Base-by-base conservation (phyloP, 2,329 filamentous ascomycete species). In the Aspergillus pseudoglaucus region DNA sequence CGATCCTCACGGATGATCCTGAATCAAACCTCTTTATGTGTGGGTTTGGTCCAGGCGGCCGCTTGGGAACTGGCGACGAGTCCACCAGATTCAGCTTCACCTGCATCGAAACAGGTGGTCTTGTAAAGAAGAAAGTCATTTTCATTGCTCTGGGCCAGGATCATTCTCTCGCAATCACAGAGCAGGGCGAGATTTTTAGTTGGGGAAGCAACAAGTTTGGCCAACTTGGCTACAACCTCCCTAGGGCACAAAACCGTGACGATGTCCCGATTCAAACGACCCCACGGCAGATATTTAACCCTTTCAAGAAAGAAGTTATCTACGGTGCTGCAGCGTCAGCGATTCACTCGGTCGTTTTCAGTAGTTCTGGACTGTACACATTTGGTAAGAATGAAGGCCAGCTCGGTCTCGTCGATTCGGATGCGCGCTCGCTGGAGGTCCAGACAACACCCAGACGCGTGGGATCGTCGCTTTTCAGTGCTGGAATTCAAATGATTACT, bases 351-450 rank as follows among this genome's bases (percentile, higher is more conserved):
- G 90, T 94, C 3, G 88, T 89, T 0, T 87, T 93, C 60, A 96
- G 89, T 0, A 77, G 80, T 1, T 81, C 82, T 0, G 88, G 88
- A 1, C 72, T 98, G 1, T 98, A 88, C 63, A 95, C 89, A 2
- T 98, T 95, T 77, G 93, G 93, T 18, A 94, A 93, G 60, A 98
- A 97, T 59, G 83, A 90, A 57, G 93, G 93, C 1, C 93, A 98
- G 65, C 79, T 98, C 42, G 93, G 90, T 4, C 78, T 98, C 46
- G 90, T 96, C 72, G 93, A 96, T 65, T 91, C 93, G 0, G 91
- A 97, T 68, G 94, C 93, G 22, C 83, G 90, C 41, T 96, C 90
- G 0, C 78, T 97, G 4, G 88, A 93, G 57, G 73, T 85, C n/a
- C 93, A 97, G 62, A 72, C 79, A 17, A 83, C 81, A 0, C 93